Percentiles rank a stretch among this genome's conserved stretches.
phyloP scores from a whole-genome alignment of 129 eudicot species.

The Flaveria bidentis region DNA sequence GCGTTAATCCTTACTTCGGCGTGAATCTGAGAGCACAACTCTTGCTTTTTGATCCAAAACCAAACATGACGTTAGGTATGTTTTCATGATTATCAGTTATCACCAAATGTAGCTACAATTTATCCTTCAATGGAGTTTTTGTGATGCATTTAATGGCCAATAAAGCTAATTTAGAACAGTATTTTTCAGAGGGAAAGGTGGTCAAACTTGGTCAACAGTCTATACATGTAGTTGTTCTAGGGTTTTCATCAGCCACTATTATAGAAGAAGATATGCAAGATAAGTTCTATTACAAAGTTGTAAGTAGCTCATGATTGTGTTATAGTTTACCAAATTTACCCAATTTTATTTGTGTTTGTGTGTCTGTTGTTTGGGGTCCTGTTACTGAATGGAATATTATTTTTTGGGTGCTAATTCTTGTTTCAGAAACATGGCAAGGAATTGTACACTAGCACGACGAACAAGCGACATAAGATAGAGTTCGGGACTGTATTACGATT shows the following conservation, averaged over 20 bases:
- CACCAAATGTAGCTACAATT: not conserved
- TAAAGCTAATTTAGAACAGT: not conserved
- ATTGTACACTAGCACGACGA: constrained; percentile 44
- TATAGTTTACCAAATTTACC: not conserved
- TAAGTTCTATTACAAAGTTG: constrained; percentile 65
- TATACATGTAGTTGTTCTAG: constrained; percentile 77
- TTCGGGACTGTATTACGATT: constrained; percentile 68
- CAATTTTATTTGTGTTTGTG: not conserved
- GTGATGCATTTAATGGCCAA: not conserved
- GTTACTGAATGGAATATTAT: not conserved
- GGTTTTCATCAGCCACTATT: constrained; percentile 79
- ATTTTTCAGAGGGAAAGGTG: constrained; percentile 76
- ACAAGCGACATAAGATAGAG: constrained; percentile 70
- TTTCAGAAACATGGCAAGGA: constrained; percentile 74
- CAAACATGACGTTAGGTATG: constrained; percentile 69
- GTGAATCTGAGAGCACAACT: constrained; percentile 58
- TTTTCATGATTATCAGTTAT: not conserved
- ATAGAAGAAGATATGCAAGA: constrained; percentile 76
- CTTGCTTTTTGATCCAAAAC: constrained; percentile 80
- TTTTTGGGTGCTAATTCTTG: constrained; percentile 18
- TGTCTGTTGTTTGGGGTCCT: not conserved
- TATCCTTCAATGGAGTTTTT: not conserved
- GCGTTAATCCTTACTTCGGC: constrained; percentile 66
- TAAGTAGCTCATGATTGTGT: constrained; percentile 36
- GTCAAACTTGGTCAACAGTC: constrained; percentile 68